Evolutionary conservation across 306 rosid genomes (phyloP), one percentile per base, ranked within the genome.

Genomic region (Dalbergia cultrata): DNA sequence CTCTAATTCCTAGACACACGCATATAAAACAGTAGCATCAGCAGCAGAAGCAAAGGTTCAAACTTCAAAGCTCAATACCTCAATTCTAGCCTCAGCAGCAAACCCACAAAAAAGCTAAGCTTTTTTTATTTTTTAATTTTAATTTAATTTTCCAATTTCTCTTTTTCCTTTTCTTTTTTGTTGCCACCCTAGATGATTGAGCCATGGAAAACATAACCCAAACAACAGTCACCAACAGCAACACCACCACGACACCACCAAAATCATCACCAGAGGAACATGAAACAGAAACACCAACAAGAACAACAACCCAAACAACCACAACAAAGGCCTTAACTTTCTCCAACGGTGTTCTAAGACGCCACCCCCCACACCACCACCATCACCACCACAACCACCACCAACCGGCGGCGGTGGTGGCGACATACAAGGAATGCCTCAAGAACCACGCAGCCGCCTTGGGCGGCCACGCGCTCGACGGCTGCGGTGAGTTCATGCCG

Each of bases 401-500:
- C 35, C 72, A 63, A 73, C 53, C 54, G 3, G 10, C 35, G 61
- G 80, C 74, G 2, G 69, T 85, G 0, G 90, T 94, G 31, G 31
- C 31, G 1, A 53, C 87, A 39, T 93, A 93, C 90, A 91, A 86
- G 77, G 97, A 95, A 89, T 95, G 99, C 70, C 89, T 89, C 62
- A 95, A 90, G 65, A 95, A 95, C 84, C 99, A 95, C 53, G 99
- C 97, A 2, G 99, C 99, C 50, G 82, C 76, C 53, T 11, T 95
- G 5, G 99, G 99, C 4, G 90, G 98, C 33, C 99, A 91, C 64
- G 96, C 99, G 0, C 16, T 95, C 0, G 99, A 95, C 53, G 99
- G 99, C 6, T 95, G 99, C 58, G 98, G 99, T 57, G 99, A 95
- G 84, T 93, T 91, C 85, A 90, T 95, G 99, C 94, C 96, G 0